phyloP scores from a whole-genome alignment of 805 yeast species.

The Cephaloascus albidus region DNA sequence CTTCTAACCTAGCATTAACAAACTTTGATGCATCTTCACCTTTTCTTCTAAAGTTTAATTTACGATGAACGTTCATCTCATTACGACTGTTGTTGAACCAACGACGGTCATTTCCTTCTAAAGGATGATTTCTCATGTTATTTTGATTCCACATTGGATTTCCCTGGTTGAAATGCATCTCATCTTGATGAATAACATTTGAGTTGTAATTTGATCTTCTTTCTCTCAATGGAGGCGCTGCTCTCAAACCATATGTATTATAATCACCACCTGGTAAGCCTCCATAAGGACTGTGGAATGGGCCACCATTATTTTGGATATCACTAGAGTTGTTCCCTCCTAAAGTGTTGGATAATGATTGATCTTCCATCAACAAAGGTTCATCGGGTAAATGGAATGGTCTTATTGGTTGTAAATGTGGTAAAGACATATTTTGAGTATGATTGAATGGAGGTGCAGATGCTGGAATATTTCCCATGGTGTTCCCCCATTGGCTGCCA shows the following conservation, averaged over 20 bases:
- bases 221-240: constrained; percentile 2
- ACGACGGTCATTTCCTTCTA: constrained; percentile 5
- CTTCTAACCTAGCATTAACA: constrained; percentile 56
- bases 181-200: constrained; percentile 1
- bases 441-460: constrained; percentile 27
- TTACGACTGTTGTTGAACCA: constrained; percentile 10
- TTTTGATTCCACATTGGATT: background rate
- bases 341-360: background rate
- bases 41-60: constrained; percentile 25
- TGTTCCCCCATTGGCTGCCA: constrained; percentile 6
- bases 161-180: constrained; percentile 1
- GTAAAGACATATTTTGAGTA: constrained; percentile 3
- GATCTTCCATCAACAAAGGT: background rate
- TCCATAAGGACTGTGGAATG: background rate
- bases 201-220: background rate
- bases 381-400: constrained; percentile 18
- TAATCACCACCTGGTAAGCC: background rate
- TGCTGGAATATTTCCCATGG: constrained; percentile 3
- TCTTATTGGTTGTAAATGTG: constrained; percentile 8
- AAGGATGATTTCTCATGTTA: constrained; percentile 1
- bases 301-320: constrained; percentile 2
- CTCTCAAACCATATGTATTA: constrained; percentile 1
- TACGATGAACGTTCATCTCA: constrained; percentile 32
- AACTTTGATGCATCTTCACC: constrained; percentile 69
- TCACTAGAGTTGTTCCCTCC: constrained; percentile 2